Base-by-base conservation (phyloP, 805 yeast genomes). In the Cyberlindnera samutprakarnensis region DNA sequence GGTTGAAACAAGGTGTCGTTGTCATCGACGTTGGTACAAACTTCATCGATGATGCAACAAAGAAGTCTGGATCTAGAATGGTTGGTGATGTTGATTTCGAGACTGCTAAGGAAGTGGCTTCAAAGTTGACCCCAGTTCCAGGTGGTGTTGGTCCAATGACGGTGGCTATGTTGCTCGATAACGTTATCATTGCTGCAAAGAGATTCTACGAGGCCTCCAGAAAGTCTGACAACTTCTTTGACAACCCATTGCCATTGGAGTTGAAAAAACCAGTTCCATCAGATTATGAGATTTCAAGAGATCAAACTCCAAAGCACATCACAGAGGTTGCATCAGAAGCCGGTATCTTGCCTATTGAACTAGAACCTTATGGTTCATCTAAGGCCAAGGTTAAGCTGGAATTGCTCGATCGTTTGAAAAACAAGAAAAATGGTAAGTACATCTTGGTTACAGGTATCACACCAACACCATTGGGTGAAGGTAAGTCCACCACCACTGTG, bases 121-220 rank as follows among this genome's bases (percentile, higher is more conserved):
- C 78, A 10, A 72, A 69, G 46, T 72, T 92, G 41, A 88, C 97
- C 6, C 98, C 98, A 13, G 98, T 90, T 35, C 98, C 98, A 20
- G 97, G 97, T 54, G 97, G 97, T 48, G 97, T 90, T 41, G 98
- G 98, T 25, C 98, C 98, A 43, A 90, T 90, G 97, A 90, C 98
- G 18, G 96, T 90, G 29, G 95, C 95, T 25, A 87, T 88, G 96
- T 73, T 90, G 39, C 72, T 88, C 41, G 72, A 80, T 43, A 90
- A 92, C 52, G 90, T 90, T 9, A 66, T 77, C 36, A 69, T 72
- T 43, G 85, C 95, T 31, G 95, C 97, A 14, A 68, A 79, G 47
- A 62, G 71, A 33, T 74, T 68, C 49, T 67, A 57, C 32, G 49
- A 47, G 48, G 16, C 53, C 53, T 16, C 53, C 53, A n/a, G 41